These are phyloP conservation scores for Drechslerella dactyloides DNA, from an alignment of 2,329 filamentous ascomycete genomes.

Conservation along the genomic window DNA sequence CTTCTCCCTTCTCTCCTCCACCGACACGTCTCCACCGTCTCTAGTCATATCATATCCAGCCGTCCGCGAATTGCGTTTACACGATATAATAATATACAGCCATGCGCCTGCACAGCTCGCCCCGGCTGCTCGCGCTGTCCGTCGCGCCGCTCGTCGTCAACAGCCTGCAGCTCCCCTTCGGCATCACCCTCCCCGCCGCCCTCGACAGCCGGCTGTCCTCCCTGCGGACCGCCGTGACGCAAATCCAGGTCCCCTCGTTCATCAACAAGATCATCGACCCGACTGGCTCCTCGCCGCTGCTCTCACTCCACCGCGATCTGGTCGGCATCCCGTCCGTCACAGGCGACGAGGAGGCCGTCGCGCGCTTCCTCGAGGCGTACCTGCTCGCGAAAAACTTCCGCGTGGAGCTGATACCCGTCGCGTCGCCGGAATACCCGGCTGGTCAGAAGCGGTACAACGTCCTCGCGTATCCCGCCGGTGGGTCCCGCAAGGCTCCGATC, in stretches of 20 bases:
- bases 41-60: background rate
- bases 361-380: slow-evolving; percentile 71
- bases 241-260: slow-evolving; percentile 42
- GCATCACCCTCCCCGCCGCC: slow-evolving; percentile 26
- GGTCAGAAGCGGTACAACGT: slow-evolving; percentile 71
- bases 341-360: slow-evolving; percentile 72
- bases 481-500: slow-evolving; percentile 64
- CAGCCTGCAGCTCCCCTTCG: slow-evolving; percentile 45
- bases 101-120: slow-evolving; percentile 42
- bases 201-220: slow-evolving; percentile 32
- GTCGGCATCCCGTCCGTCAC: slow-evolving; percentile 75
- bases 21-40: background rate
- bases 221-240: slow-evolving; percentile 24
- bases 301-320: slow-evolving; percentile 77
- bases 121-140: slow-evolving; percentile 36
- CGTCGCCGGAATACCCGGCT: slow-evolving; percentile 52
- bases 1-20: background rate
- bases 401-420: slow-evolving; percentile 66
- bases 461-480: slow-evolving; percentile 68
- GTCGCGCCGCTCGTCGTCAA: slow-evolving; percentile 39
- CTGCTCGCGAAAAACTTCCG: slow-evolving; percentile 68
- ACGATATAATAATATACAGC: background rate
- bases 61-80: too few species aligned
- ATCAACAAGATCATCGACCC: slow-evolving; percentile 44
- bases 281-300: slow-evolving; percentile 60